Evolutionary conservation across 2,329 filamentous ascomycete species (phyloP).

Genomic region (Diplocarpon rosae): DNA sequence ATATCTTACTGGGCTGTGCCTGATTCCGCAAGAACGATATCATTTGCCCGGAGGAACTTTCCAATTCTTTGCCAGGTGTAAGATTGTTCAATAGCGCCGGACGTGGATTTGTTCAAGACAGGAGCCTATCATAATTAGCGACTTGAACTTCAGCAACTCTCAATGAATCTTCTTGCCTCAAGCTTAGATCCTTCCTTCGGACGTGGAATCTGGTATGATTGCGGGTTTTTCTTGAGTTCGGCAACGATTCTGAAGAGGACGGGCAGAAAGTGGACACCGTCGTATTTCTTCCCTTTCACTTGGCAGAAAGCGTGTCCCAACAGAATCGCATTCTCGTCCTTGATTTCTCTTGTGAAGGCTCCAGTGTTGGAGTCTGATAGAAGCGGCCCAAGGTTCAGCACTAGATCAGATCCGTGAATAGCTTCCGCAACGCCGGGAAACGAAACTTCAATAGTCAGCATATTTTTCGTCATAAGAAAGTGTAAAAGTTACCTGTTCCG

Average conservation of each 20-base stretch:
- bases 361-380: conserved; percentile 37
- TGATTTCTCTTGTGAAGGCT: conserved; percentile 29
- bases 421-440: conserved; percentile 28
- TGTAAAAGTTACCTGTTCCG: conserved; percentile 29
- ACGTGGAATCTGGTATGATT: conserved; percentile 8
- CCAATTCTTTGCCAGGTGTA: conserved; percentile 37
- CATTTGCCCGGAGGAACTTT: conserved; percentile 37
- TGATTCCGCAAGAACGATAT: conserved; percentile 47
- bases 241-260: conserved; percentile 58
- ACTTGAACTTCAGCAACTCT: not conserved
- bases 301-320: conserved; percentile 20
- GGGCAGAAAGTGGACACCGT: conserved; percentile 50
- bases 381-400: conserved; percentile 37
- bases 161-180: conserved; percentile 5
- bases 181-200: conserved; percentile 5
- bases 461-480: not conserved
- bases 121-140: conserved; percentile 3
- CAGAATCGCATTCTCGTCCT: conserved; percentile 13
- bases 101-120: conserved; percentile 16
- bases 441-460: conserved; percentile 12
- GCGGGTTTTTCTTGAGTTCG: conserved; percentile 16
- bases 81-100: conserved; percentile 35
- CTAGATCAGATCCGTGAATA: conserved; percentile 32
- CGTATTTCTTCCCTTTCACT: conserved; percentile 16
- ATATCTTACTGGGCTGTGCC: conserved; percentile 38